Conservation (phyloP, 805 yeast species). For the Nakazawaea sp. region DNA sequence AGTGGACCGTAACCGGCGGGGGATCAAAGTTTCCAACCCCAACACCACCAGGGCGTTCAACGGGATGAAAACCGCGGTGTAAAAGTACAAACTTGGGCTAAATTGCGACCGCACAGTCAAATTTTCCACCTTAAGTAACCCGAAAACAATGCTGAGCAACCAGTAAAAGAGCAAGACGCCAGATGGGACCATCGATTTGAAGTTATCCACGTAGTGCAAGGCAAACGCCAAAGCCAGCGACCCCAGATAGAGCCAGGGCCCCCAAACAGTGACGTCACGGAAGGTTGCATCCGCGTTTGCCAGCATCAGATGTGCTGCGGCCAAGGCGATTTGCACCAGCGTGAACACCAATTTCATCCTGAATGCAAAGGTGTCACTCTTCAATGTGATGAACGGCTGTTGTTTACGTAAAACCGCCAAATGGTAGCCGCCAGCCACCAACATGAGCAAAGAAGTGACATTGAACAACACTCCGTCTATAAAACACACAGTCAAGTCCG, state of each 20-base stretch:
- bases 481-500: conserved; percentile 48
- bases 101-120: conserved; percentile 28
- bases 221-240: conserved; percentile 45
- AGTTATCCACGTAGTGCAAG: conserved; percentile 39
- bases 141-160: conserved; percentile 42
- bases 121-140: conserved; percentile 36
- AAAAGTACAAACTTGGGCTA: conserved; percentile 15
- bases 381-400: conserved; percentile 20
- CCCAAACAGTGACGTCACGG: conserved; percentile 26
- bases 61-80: conserved; percentile 25
- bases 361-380: conserved; percentile 30
- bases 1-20: conserved; percentile 13
- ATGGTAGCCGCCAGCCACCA: conserved; percentile 30
- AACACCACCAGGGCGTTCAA: conserved; percentile 35
- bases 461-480: conserved; percentile 36
- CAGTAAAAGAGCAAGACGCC: conserved; percentile 35
- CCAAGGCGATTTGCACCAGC: conserved; percentile 28
- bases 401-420: conserved; percentile 24
- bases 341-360: conserved; percentile 34
- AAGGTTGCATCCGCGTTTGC: conserved; percentile 15
- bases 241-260: too few species aligned
- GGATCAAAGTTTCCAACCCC: conserved; percentile 34
- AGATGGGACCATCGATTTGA: conserved; percentile 28
- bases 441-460: conserved; percentile 26
- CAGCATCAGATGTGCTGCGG: conserved; percentile 5